These are phyloP conservation scores for Puccinia polysora DNA, from an alignment of 1,284 basidiomycete genomes.

Conservation along the genomic window DNA sequence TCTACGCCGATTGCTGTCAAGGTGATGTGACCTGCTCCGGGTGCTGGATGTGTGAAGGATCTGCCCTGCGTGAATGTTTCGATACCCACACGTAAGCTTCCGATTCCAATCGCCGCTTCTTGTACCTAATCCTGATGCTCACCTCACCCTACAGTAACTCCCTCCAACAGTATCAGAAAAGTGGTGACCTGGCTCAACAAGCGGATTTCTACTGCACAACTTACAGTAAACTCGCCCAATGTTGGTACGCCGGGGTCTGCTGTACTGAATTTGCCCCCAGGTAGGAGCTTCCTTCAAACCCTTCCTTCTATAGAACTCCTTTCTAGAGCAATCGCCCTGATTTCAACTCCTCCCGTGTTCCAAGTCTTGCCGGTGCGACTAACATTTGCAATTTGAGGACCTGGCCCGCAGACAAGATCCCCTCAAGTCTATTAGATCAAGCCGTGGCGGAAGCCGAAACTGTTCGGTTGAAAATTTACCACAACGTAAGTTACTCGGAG, in stretches of 20 bases:
- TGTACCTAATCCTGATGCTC: neutral
- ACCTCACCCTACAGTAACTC: neutral
- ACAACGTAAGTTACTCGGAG: conserved; percentile 3
- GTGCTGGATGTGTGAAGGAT: conserved; percentile 20
- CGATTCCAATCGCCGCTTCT: neutral
- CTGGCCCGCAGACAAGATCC: neutral
- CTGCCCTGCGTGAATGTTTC: conserved; percentile 1
- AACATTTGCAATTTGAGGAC: conserved; percentile 1
- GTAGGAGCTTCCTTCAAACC: neutral
- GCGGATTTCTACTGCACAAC: neutral
- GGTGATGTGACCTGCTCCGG: conserved; percentile 17
- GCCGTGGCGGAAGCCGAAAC: neutral
- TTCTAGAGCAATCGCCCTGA: too few species aligned
- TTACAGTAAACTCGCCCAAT: conserved; percentile 1
- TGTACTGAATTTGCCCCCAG: conserved; percentile 4
- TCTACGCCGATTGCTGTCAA: neutral
- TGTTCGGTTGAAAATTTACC: conserved; percentile 13
- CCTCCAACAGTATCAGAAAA: neutral
- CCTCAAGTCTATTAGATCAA: neutral
- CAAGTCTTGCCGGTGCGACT: neutral
- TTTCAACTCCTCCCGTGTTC: neutral
- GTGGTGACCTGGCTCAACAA: neutral
- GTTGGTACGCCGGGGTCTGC: neutral
- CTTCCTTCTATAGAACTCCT: neutral
- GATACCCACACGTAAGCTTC: neutral